A percentile compares a stretch with the other conserved stretches of the same genome.
Evolutionary conservation across 257 asterid species (phyloP).

Genomic region (Nyctanthes arbortristis): DNA sequence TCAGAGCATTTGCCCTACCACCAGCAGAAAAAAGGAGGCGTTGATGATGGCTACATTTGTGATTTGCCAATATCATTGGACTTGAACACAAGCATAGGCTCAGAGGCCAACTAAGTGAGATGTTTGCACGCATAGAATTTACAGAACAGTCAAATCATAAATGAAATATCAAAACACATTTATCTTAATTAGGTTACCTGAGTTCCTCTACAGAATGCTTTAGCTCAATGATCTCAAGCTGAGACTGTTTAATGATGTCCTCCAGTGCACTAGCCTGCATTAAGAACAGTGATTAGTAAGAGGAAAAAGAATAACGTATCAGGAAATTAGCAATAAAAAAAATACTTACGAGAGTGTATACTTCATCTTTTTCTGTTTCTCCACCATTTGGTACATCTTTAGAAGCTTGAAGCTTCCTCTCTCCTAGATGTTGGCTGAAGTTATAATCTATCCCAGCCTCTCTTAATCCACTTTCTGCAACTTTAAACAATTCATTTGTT

Average conservation of each 20-base stretch:
- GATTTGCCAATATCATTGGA: neutral
- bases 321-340: slow-evolving; percentile 7
- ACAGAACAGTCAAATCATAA: neutral
- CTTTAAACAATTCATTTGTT: slow-evolving; percentile 81
- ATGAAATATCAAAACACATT: slow-evolving; percentile 4
- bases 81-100: neutral
- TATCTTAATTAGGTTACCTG: slow-evolving; percentile 54
- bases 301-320: slow-evolving; percentile 14
- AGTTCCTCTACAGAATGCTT: slow-evolving; percentile 85
- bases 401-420: slow-evolving; percentile 40
- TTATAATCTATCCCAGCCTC: slow-evolving; percentile 88
- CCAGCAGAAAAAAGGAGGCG: too few species aligned
- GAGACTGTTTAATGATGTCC: slow-evolving; percentile 91
- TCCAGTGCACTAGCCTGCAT: slow-evolving; percentile 90
- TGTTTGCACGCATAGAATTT: neutral
- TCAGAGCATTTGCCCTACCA: too few species aligned
- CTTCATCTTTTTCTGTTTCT: slow-evolving; percentile 76
- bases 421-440: slow-evolving; percentile 51
- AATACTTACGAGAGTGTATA: slow-evolving; percentile 77
- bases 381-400: slow-evolving; percentile 40
- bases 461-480: slow-evolving; percentile 85
- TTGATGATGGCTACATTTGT: neutral
- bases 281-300: slow-evolving; percentile 26
- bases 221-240: slow-evolving; percentile 93
- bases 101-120: neutral